Evolutionary conservation across 2,329 filamentous ascomycete species (phyloP).

Genomic region (Alternaria consortialis): DNA sequence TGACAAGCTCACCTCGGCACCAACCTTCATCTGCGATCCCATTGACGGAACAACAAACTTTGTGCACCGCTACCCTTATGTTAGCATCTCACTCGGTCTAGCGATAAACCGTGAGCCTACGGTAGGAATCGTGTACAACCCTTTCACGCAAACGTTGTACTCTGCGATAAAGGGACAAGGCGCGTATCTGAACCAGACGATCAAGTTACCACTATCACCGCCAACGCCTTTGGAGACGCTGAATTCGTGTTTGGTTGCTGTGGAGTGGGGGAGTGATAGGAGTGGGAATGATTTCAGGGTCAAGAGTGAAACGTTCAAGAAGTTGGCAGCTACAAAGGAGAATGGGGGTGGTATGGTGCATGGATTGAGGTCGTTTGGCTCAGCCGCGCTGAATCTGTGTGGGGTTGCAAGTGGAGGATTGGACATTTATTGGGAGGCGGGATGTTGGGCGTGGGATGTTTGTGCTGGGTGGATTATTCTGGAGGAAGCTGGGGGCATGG

Average conservation of each 20-base stretch:
- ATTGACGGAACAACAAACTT: conserved; percentile 88
- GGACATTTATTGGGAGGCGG: conserved; percentile 83
- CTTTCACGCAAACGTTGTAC: conserved; percentile 74
- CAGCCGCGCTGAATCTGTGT: conserved; percentile 78
- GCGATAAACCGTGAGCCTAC: conserved; percentile 68
- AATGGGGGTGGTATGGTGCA: conserved; percentile 79
- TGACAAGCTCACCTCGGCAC: conserved; percentile 67
- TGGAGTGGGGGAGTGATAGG: conserved; percentile 78
- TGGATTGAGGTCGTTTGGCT: conserved; percentile 73
- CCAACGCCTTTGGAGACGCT: conserved; percentile 68
- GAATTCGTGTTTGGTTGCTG: conserved; percentile 70
- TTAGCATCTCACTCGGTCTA: conserved; percentile 80
- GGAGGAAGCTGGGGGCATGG: conserved; percentile 74
- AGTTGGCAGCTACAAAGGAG: conserved; percentile 61
- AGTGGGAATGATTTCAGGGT: conserved; percentile 75
- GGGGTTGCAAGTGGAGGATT: conserved; percentile 74
- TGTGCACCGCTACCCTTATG: conserved; percentile 76
- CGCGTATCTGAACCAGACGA: conserved; percentile 59
- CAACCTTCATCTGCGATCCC: conserved; percentile 83
- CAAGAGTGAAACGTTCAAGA: conserved; percentile 72
- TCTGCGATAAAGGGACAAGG: conserved; percentile 74
- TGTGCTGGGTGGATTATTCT: conserved; percentile 83
- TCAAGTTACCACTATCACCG: conserved; percentile 57
- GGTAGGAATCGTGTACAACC: conserved; percentile 83
- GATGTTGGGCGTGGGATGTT: conserved; percentile 87